Conservation (phyloP, 1,284 basidiomycete genomes). For the Heliocybe sulcata region DNA sequence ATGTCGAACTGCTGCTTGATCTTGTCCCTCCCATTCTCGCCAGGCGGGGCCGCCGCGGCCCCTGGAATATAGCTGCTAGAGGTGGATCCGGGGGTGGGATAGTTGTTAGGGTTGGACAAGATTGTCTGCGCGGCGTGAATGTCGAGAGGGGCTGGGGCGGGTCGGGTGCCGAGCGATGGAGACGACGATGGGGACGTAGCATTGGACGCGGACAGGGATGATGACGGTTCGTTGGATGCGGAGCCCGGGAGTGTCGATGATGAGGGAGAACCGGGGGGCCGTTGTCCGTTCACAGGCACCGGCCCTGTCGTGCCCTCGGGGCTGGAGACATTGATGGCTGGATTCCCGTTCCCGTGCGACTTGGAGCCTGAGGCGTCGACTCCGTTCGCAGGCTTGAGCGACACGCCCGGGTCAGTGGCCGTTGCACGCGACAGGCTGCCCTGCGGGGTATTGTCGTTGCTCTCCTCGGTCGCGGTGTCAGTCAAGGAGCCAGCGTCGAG, state of each 20-base stretch:
- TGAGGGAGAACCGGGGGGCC: slow-evolving; percentile 19
- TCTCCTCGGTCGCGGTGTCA: slow-evolving; percentile 25
- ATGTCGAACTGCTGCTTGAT: slow-evolving; percentile 77
- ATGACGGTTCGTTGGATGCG: slow-evolving; percentile 8
- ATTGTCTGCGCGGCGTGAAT: slow-evolving; percentile 70
- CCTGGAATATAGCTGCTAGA: slow-evolving; percentile 30
- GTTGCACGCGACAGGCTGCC: slow-evolving; percentile 37
- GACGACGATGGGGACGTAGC: slow-evolving; percentile 22
- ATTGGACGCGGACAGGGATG: slow-evolving; percentile 14
- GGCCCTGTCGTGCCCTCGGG: slow-evolving; percentile 31
- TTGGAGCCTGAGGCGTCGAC: slow-evolving; percentile 14
- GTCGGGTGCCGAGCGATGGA: slow-evolving; percentile 27
- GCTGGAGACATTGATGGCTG: slow-evolving; percentile 46
- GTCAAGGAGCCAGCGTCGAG: slow-evolving; percentile 20
- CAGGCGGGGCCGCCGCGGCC: slow-evolving; percentile 25
- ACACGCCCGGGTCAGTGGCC: slow-evolving; percentile 16
- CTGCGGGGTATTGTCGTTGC: slow-evolving; percentile 33
- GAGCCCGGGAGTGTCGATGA: slow-evolving; percentile 35
- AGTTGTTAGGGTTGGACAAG: slow-evolving; percentile 46
- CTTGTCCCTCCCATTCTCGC: slow-evolving; percentile 43
- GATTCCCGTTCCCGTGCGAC: slow-evolving; percentile 32
- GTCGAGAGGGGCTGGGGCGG: slow-evolving; percentile 52
- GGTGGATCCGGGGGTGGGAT: slow-evolving; percentile 33
- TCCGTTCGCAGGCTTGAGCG: slow-evolving; percentile 13
- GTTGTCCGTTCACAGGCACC: slow-evolving; percentile 25